Evolutionary conservation across 257 asterid species (phyloP).

Genomic region (Lavandula angustifolia): DNA sequence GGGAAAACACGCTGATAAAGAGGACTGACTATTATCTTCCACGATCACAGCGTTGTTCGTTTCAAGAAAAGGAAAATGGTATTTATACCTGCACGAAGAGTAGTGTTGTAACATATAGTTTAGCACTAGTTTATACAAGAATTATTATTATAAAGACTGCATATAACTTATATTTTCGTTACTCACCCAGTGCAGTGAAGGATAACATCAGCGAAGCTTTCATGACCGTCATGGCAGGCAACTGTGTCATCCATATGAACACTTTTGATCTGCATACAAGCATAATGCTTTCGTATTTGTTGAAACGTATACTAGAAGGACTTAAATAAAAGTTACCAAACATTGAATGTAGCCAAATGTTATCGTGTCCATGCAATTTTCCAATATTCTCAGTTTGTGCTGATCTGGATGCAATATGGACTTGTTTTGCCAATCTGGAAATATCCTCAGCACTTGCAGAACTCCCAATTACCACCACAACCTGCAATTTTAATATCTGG

Average conservation of each 20-base stretch:
- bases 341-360: slow-evolving; percentile 75
- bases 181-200: slow-evolving; percentile 95
- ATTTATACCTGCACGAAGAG: slow-evolving; percentile 64
- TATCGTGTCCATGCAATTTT: slow-evolving; percentile 60
- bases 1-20: slow-evolving; percentile 88
- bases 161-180: background rate
- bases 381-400: slow-evolving; percentile 38
- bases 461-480: slow-evolving; percentile 84
- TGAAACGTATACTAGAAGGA: slow-evolving; percentile 1
- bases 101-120: background rate
- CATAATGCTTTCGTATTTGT: background rate
- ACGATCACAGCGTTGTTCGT: slow-evolving; percentile 64
- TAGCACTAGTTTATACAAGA: background rate
- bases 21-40: slow-evolving; percentile 89
- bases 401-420: slow-evolving; percentile 78
- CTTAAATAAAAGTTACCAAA: slow-evolving; percentile 39
- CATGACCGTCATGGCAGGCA: slow-evolving; percentile 59
- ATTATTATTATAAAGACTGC: background rate
- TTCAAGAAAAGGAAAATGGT: slow-evolving; percentile 82
- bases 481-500: slow-evolving; percentile 41
- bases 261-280: slow-evolving; percentile 56
- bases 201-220: slow-evolving; percentile 60
- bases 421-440: slow-evolving; percentile 78
- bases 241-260: slow-evolving; percentile 65
- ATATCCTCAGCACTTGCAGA: slow-evolving; percentile 87